A percentile compares a stretch with the other conserved stretches of the same genome.
phyloP scores from a whole-genome alignment of 179 eudicot species.

The Silene noctiflora region DNA sequence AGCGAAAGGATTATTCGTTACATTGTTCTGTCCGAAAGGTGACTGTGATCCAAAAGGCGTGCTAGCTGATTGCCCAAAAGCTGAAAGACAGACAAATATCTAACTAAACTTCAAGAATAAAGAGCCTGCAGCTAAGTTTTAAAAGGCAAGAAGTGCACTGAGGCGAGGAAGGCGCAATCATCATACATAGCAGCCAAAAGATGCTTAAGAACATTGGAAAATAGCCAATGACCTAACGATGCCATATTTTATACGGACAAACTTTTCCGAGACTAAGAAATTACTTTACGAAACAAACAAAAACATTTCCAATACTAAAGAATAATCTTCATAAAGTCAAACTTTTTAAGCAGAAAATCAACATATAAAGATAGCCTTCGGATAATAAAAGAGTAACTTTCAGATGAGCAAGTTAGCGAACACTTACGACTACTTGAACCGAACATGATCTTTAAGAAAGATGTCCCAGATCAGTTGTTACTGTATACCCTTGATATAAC shows the following conservation, averaged over 20 bases:
- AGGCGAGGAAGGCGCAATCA: neutral
- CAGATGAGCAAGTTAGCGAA: constrained; percentile 2
- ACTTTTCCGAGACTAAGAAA: neutral
- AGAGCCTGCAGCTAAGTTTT: neutral
- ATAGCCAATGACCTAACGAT: neutral
- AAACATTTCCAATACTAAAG: neutral
- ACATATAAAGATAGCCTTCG: neutral
- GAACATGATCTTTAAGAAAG: constrained; percentile 22
- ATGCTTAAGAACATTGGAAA: neutral
- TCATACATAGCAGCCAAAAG: neutral
- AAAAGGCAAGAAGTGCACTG: neutral
- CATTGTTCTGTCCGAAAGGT: constrained; percentile 69
- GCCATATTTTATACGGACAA: neutral
- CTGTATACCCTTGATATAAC: constrained; percentile 8
- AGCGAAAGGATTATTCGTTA: constrained; percentile 70
- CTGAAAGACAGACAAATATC: constrained; percentile 36
- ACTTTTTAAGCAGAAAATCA: neutral
- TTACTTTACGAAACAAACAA: too few species aligned
- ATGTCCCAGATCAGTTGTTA: constrained; percentile 14
- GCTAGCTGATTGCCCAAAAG: constrained; percentile 85
- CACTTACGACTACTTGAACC: constrained; percentile 37
- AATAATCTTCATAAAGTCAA: neutral
- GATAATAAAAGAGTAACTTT: neutral
- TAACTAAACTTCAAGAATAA: neutral
- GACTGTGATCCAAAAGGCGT: constrained; percentile 83